Evolutionary conservation across 2,329 filamentous ascomycete species (phyloP).

Genomic region (Nakataea oryzae): DNA sequence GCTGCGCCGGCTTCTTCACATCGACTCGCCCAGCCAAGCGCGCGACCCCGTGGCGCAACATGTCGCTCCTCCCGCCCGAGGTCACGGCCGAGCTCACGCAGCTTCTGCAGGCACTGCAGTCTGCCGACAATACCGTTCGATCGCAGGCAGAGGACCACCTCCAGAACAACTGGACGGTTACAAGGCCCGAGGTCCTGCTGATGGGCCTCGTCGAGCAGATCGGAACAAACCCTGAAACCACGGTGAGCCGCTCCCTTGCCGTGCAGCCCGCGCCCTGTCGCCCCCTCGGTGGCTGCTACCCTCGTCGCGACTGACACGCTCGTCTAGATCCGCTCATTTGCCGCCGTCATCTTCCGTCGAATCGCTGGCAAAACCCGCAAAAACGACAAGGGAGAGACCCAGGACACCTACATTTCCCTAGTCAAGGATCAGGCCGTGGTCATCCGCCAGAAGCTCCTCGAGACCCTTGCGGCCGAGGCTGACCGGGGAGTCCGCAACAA

Average conservation of each 20-base stretch:
- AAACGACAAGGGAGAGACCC: constrained; percentile 55
- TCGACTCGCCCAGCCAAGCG: not conserved
- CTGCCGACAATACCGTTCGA: constrained; percentile 76
- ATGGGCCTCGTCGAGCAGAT: constrained; percentile 94
- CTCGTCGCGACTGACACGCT: not conserved
- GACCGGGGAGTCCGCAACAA: constrained; percentile 78
- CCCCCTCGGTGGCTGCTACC: not conserved
- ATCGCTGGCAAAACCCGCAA: constrained; percentile 87
- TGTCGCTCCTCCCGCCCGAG: constrained; percentile 82
- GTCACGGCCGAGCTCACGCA: constrained; percentile 75
- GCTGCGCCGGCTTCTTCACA: not conserved
- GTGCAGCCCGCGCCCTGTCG: not conserved
- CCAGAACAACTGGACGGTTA: constrained; percentile 77
- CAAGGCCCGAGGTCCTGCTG: constrained; percentile 75
- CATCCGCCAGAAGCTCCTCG: constrained; percentile 76
- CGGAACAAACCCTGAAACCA: constrained; percentile 61
- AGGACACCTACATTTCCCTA: constrained; percentile 80
- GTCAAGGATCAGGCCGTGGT: constrained; percentile 60
- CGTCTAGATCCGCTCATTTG: constrained; percentile 72
- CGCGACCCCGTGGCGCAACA: constrained; percentile 22
- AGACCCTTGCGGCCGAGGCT: constrained; percentile 63
- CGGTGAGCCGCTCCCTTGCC: constrained; percentile 38
- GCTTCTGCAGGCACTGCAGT: constrained; percentile 81
- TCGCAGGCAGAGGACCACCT: constrained; percentile 83
- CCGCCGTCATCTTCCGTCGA: constrained; percentile 86